Conservation (phyloP, 2,329 filamentous ascomycete species). For the Cladorrhinum sp. region DNA sequence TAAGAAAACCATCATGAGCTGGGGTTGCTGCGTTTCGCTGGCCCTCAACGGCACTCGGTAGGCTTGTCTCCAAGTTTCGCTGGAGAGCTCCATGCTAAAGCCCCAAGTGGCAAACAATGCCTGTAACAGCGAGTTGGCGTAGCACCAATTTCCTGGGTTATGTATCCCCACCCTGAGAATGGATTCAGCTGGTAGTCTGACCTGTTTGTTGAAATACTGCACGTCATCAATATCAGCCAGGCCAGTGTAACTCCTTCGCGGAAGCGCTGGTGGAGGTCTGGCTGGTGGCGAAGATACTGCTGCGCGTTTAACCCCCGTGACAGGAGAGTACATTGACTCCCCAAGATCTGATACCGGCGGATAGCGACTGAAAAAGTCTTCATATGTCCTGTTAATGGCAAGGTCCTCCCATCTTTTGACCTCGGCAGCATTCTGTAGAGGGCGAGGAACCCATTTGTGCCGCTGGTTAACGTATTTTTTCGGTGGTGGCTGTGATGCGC, state of each 20-base stretch:
- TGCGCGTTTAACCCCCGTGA: slow-evolving; percentile 38
- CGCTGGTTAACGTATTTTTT: slow-evolving; percentile 30
- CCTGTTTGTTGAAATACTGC: slow-evolving; percentile 35
- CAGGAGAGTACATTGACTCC: slow-evolving; percentile 56
- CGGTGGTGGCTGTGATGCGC: slow-evolving; percentile 8
- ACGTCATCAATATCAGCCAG: slow-evolving; percentile 46
- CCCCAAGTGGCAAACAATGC: slow-evolving; percentile 71
- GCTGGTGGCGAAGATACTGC: slow-evolving; percentile 57
- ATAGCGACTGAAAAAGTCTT: slow-evolving; percentile 81
- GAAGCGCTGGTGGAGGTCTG: slow-evolving; percentile 65
- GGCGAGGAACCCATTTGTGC: slow-evolving; percentile 54
- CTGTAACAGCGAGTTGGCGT: slow-evolving; percentile 89
- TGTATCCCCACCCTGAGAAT: slow-evolving; percentile 66
- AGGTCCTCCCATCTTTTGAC: slow-evolving; percentile 76
- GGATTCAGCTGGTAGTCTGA: slow-evolving; percentile 30
- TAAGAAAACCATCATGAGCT: slow-evolving; percentile 59
- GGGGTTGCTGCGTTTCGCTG: slow-evolving; percentile 53
- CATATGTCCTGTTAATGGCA: slow-evolving; percentile 65
- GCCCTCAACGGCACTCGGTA: slow-evolving; percentile 67
- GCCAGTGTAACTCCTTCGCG: slow-evolving; percentile 75
- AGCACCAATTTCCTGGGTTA: slow-evolving; percentile 83
- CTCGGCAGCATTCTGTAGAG: slow-evolving; percentile 72
- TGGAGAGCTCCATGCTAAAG: slow-evolving; percentile 63
- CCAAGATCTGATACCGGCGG: slow-evolving; percentile 65
- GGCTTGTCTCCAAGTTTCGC: slow-evolving; percentile 57